Evolutionary conservation across 305 asterid species (phyloP), one percentile per base, ranked within the genome.

Genomic region (Fraxinus dipetala): DNA sequence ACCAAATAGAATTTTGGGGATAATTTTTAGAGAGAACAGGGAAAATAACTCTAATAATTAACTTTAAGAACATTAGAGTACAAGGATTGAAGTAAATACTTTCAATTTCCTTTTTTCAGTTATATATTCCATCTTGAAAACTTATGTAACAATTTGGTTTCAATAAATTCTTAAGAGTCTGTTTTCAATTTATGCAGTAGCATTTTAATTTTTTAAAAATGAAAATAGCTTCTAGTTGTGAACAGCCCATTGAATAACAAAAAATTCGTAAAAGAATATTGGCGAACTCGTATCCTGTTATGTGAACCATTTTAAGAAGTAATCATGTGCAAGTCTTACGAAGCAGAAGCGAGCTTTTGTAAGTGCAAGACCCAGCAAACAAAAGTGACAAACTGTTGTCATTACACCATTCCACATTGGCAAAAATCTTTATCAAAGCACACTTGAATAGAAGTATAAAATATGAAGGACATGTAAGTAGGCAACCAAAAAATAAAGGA

Each of bases 61-160:
- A 65, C 28, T 24, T 7, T 63, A 24, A 24, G 72, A 3, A 3
- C 35, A 65, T 65, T 8, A 2, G 34, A 22, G 65, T 65, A 10
- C 34, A 10, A 24, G 72, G 35, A 65, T 10, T 65, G 35, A 63
- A 28, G 38, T 67, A 67, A 67, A 67, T 28, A 67, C 20, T 67
- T 67, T 11, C 34, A 67, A 5, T 67, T 72, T 59, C 80, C 84
- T 22, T 70, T 78, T 78, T 54, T 54, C 67, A 40, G 22, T 63
- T 22, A 51, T 34, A 75, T 32, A 11, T 22, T 78, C 30, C 63
- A 76, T 48, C 80, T 76, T 43, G 73, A 72, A 59, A 76, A 35
- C 36, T 28, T 30, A 79, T 76, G 36, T 5, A 31, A 31, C 40
- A 30, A 24, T 67, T 38, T 59, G 82, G 75, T 75, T 74, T 24